Base-by-base conservation (phyloP, 2,329 filamentous ascomycete species). In the Ophiostoma perfectum region DNA sequence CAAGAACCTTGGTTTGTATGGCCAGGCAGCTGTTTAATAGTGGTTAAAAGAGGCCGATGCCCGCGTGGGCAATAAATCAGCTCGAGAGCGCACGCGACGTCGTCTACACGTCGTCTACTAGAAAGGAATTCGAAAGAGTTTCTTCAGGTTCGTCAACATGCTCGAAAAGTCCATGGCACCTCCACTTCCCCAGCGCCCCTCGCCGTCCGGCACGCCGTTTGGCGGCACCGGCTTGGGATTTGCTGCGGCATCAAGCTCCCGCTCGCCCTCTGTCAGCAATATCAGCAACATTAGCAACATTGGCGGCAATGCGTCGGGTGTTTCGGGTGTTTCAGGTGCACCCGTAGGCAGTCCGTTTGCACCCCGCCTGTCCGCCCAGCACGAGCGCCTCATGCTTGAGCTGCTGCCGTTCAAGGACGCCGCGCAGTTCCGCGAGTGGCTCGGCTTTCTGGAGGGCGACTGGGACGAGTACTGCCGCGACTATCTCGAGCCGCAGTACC, bases 321-420 rank as follows among this genome's bases (percentile, higher is more conserved):
- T 49, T 12, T 27, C n/a, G 27, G 27, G 27, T 44, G 11, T 44
- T 5, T 5, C 42, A n/a, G 47, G n/a, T n/a, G 55, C 55, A 39
- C 11, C 55, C 9, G 27, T 14, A 3, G 3, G 42, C 55, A 60
- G 27, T 8, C 55, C 55, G 7, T 36, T 60, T 16, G 55, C 27
- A 7, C 49, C 49, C 11, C 18, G 52, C n/a, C 66, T 78, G 62
- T 71, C 74, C 27, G 68, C 72, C 3, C 78, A 79, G 71, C 76
- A 78, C 71, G 75, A 78, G 72, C 77, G 78, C 44, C 77, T 80
- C 45, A 74, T 80, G 66, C 73, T 79, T 70, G 78, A 80, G 70
- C 76, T 79, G 52, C 74, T 80, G 11, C 77, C 78, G 41, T 77
- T 80, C 74, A 76, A 76, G 63, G 75, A 77, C 64, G 63, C 69